phyloP scores from a whole-genome alignment of 768 basidiomycete genomes.

The Leccinum boreale region DNA sequence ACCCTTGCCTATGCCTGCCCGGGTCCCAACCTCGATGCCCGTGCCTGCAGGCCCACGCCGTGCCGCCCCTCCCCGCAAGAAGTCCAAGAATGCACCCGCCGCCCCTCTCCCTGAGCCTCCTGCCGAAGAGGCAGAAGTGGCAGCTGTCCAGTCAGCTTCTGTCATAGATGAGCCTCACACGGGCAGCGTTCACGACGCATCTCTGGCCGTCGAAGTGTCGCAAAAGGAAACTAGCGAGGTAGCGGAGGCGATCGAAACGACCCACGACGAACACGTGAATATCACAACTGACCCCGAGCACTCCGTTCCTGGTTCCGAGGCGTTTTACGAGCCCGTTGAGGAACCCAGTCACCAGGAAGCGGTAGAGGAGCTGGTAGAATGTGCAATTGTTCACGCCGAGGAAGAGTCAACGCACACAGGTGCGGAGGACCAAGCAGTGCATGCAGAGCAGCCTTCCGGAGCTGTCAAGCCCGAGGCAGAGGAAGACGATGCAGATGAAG shows the following conservation, averaged over 20 bases:
- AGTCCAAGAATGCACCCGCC: slow-evolving; percentile 51
- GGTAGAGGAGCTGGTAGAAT: slow-evolving; percentile 13
- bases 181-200: not conserved
- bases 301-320: not conserved
- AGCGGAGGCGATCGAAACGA: not conserved
- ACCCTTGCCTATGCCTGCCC: slow-evolving; percentile 31
- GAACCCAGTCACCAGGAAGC: slow-evolving; percentile 12
- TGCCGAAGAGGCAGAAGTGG: slow-evolving; percentile 9
- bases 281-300: not conserved
- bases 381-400: not conserved
- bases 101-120: slow-evolving; percentile 27
- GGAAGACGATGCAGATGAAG: slow-evolving; percentile 55
- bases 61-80: slow-evolving; percentile 71
- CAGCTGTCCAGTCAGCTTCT: not conserved
- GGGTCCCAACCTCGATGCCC: slow-evolving; percentile 60
- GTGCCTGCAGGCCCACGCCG: slow-evolving; percentile 71
- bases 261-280: not conserved
- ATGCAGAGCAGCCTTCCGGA: slow-evolving; percentile 2
- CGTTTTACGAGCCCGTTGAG: slow-evolving; percentile 5
- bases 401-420: slow-evolving; percentile 1
- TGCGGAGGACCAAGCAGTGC: slow-evolving; percentile 1
- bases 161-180: slow-evolving; percentile 2
- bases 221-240: slow-evolving; percentile 14
- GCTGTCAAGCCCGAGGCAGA: slow-evolving; percentile 31
- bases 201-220: slow-evolving; percentile 1